Evolutionary conservation across 2,329 filamentous ascomycete genomes (phyloP).

Genomic region (Cadophora sp.): DNA sequence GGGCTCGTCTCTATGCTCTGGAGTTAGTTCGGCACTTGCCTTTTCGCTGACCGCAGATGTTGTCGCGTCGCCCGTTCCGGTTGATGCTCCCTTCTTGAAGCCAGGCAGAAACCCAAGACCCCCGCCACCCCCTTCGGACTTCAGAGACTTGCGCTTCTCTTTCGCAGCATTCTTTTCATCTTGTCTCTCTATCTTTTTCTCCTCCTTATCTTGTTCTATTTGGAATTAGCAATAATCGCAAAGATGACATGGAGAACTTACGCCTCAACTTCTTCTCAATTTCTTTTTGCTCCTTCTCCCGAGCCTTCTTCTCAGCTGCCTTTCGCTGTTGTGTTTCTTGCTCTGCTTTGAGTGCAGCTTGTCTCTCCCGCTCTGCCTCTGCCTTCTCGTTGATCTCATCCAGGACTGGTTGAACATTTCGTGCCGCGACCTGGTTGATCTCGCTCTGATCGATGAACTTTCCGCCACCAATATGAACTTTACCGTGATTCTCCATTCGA

Average conservation of each 20-base stretch:
- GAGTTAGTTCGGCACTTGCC: conserved; percentile 8
- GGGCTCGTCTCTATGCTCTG: conserved; percentile 10
- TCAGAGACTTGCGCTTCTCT: conserved; percentile 58
- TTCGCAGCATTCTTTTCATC: conserved; percentile 59
- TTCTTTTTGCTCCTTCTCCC: conserved; percentile 60
- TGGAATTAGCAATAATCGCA: conserved; percentile 31
- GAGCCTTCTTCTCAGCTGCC: conserved; percentile 61
- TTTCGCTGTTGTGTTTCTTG: conserved; percentile 69
- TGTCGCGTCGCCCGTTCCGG: not conserved
- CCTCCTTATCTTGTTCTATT: conserved; percentile 48
- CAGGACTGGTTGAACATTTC: conserved; percentile 80
- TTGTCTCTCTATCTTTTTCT: conserved; percentile 50
- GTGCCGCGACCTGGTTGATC: conserved; percentile 79
- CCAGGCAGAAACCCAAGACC: not conserved
- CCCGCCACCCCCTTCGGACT: conserved; percentile 39
- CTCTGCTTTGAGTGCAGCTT: conserved; percentile 67
- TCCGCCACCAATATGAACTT: conserved; percentile 77
- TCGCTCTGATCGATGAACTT: conserved; percentile 80
- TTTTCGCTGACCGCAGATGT: not conserved
- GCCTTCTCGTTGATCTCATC: conserved; percentile 85
- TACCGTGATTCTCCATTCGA: conserved; percentile 63
- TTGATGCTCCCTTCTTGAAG: conserved; percentile 8
- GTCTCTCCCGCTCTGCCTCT: conserved; percentile 71
- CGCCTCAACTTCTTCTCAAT: conserved; percentile 63
- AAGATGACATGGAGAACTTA: conserved; percentile 48